These are phyloP conservation scores for Tricholoma matsutake DNA, from an alignment of 768 basidiomycete genomes.

Conservation along the genomic window DNA sequence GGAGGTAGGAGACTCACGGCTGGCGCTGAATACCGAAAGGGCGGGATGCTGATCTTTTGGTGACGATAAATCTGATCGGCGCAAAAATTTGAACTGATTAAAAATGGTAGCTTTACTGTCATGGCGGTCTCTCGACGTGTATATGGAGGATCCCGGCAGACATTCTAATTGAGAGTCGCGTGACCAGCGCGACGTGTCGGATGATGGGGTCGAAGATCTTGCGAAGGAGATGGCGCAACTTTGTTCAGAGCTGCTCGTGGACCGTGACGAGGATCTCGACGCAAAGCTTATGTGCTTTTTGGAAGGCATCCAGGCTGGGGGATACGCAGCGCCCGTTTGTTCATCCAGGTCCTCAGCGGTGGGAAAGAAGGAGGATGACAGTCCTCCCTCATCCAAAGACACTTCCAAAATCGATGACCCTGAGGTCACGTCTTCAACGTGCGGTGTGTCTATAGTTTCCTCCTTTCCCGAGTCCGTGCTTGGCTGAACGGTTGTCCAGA, in stretches of 20 bases:
- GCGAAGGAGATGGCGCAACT: constrained; percentile 5
- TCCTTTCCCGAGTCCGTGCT: constrained; percentile 1
- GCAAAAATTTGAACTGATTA: not conserved
- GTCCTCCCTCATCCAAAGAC: not conserved
- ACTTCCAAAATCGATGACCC: not conserved
- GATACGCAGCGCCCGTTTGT: not conserved
- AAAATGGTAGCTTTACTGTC: not conserved
- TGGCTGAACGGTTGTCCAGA: not conserved
- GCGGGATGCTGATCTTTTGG: not conserved
- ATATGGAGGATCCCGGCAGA: not conserved
- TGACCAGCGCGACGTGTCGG: not conserved
- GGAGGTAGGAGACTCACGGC: not conserved
- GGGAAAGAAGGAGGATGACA: not conserved
- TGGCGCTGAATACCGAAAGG: not conserved
- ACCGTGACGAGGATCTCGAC: constrained; percentile 1
- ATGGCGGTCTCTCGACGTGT: not conserved
- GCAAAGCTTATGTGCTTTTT: not conserved
- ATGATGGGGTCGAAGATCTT: constrained; percentile 3
- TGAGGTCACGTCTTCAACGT: not conserved
- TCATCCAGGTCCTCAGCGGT: not conserved
- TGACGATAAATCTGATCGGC: not conserved
- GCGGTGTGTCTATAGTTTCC: not conserved
- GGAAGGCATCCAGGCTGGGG: not conserved
- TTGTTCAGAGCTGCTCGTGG: constrained; percentile 2
- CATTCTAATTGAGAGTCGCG: not conserved